Evolutionary conservation across 805 yeast genomes (phyloP).

Genomic region (Candida methanosorbosa): DNA sequence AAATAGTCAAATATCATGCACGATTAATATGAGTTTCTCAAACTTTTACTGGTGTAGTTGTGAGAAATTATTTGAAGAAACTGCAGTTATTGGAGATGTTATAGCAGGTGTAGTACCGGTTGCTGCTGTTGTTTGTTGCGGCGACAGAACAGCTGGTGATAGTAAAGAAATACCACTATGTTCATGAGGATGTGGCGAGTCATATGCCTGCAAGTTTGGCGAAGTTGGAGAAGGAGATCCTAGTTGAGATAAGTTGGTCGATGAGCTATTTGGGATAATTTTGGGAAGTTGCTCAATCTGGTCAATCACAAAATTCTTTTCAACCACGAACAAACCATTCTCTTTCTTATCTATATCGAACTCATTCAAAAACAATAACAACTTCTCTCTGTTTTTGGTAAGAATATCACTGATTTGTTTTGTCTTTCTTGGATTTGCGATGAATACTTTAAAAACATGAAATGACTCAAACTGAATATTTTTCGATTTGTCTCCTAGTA

Average conservation of each 20-base stretch:
- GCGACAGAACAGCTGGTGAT: too few species aligned
- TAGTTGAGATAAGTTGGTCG: conserved; percentile 4
- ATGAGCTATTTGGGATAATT: conserved; percentile 20
- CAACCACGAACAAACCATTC: conserved; percentile 62
- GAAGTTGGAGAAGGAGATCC: conserved; percentile 1
- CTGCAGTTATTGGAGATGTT: too few species aligned
- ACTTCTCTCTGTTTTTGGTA: conserved; percentile 72
- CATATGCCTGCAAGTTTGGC: too few species aligned
- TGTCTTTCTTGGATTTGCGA: conserved; percentile 90
- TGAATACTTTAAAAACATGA: conserved; percentile 87
- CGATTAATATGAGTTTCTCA: too few species aligned
- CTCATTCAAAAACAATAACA: conserved; percentile 57
- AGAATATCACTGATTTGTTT: conserved; percentile 74
- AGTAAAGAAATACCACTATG: too few species aligned
- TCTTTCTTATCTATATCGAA: conserved; percentile 58
- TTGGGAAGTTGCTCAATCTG: conserved; percentile 69
- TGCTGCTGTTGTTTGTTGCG: neutral
- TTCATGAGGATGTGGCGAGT: too few species aligned
- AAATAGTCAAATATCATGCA: too few species aligned
- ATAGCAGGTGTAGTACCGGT: too few species aligned
- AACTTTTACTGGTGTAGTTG: too few species aligned
- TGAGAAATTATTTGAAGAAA: too few species aligned
- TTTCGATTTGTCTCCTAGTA: conserved; percentile 80
- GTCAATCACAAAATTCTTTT: conserved; percentile 69
- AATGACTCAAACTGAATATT: conserved; percentile 88